Evolutionary conservation across 345 rosid genomes (phyloP).

Genomic region (Dipteronia sinensis): DNA sequence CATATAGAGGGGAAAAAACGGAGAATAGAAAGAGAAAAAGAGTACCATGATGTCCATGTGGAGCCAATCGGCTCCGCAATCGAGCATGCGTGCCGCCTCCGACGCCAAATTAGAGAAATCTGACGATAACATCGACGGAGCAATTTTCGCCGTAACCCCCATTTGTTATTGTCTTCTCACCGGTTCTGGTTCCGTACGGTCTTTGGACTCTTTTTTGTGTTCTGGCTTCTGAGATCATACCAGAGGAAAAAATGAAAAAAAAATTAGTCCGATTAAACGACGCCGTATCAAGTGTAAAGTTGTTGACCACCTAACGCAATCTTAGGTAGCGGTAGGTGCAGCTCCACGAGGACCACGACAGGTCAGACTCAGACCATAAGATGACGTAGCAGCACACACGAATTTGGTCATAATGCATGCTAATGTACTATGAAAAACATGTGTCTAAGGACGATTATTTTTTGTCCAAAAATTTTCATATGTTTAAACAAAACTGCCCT

Average conservation of each 20-base stretch:
- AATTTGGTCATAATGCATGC: background rate
- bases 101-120: slow-evolving; percentile 87
- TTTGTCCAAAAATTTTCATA: no score
- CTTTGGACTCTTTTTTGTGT: background rate
- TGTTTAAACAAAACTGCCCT: no score
- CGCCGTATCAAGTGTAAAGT: background rate
- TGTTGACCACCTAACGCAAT: background rate
- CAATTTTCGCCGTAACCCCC: slow-evolving; percentile 72
- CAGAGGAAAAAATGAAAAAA: no score
- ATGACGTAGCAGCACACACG: background rate
- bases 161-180: slow-evolving; percentile 29
- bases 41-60: slow-evolving; percentile 98
- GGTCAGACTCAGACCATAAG: background rate
- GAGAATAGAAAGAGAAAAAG: background rate
- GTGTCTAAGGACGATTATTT: no score
- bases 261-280: background rate
- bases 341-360: background rate
- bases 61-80: slow-evolving; percentile 92
- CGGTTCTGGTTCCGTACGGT: background rate
- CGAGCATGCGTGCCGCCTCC: slow-evolving; percentile 83
- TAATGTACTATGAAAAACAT: no score
- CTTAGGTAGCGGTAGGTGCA: background rate
- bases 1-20: background rate
- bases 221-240: background rate
- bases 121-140: slow-evolving; percentile 95